Conservation (phyloP, 1,139 yeast genomes). For the Suhomyces bribrorum region DNA sequence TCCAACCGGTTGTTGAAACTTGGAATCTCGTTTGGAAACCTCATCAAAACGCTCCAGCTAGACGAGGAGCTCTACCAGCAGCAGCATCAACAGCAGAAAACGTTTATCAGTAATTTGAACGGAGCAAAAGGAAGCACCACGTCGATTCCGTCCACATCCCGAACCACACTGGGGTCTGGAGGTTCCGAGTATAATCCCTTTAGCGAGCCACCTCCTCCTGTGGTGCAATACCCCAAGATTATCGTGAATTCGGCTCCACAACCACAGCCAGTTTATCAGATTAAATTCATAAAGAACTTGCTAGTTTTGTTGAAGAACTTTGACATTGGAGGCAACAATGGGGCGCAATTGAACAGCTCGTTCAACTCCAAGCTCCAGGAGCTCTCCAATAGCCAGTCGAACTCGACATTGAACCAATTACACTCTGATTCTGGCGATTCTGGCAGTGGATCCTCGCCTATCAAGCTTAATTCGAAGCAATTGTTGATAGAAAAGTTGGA, state of each 20-base stretch:
- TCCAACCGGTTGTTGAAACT: constrained; percentile 42
- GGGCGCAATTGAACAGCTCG: constrained; percentile 3
- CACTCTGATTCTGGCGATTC: constrained; percentile 2
- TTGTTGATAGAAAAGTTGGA: constrained; percentile 48
- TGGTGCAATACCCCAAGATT: constrained; percentile 11
- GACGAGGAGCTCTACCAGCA: constrained; percentile 37
- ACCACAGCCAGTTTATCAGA: constrained; percentile 32
- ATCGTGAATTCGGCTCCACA: constrained; percentile 11
- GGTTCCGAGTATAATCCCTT: constrained; percentile 9
- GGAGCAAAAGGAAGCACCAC: constrained; percentile 12
- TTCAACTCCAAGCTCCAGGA: constrained; percentile 11
- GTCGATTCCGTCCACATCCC: background rate
- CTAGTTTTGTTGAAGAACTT: constrained; percentile 40
- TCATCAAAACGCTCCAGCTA: constrained; percentile 37
- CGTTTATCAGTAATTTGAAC: constrained; percentile 16
- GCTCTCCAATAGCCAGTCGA: constrained; percentile 16
- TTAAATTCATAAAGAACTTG: constrained; percentile 39
- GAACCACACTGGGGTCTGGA: constrained; percentile 3
- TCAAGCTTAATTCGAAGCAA: constrained; percentile 43
- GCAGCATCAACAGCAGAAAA: constrained; percentile 27
- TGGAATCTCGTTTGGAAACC: constrained; percentile 47
- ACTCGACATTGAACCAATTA: constrained; percentile 13
- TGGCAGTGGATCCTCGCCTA: constrained; percentile 33
- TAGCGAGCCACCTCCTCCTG: constrained; percentile 1
- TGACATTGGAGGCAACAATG: constrained; percentile 34